Base-by-base conservation (phyloP, 176 grass and related monocot species). In the Echinochloa phyllopogon region DNA sequence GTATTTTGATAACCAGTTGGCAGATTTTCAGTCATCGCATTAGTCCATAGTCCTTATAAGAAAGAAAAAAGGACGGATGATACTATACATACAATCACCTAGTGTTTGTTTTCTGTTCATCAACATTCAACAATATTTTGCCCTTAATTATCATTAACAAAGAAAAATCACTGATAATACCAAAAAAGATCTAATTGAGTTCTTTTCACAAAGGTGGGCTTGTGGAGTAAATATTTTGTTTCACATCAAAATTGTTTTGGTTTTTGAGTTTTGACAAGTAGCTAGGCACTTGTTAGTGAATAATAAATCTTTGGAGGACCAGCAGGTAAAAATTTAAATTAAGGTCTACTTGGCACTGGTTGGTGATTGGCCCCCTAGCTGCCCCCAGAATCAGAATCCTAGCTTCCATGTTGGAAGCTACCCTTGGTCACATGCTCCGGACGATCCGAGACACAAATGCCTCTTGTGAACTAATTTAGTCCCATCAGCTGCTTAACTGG, bases 381-480 rank as follows among this genome's bases (percentile, higher is more conserved):
- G 25, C 52, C 45, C 16, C 37, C 38, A 21, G 56, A 78, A 73
- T 73, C 47, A 1, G 47, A 65, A 72, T 27, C 77, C 56, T 25
- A 65, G 75, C 43, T 80, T 71, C 77, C 42, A 64, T 52, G 33
- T 52, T 66, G n/a, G 76, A 50, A 65, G 72, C 53, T 71, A 62
- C 29, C 74, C 42, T 72, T 88, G 65, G 59, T 33, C 48, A 29
- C 72, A 65, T 77, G 51, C 25, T 71, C 37, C 74, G 74, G 74
- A 85, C 63, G 74, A 78, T 89, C 87, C 33, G 65, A 88, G 60
- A 13, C 38, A 69, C 9, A 43, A 81, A 81, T 69, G 82, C 82
- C 87, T 81, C 87, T 70, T 85, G 17, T 2, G 24, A 50, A 51
- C 42, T 89, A 81, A n/a, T n/a, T 11, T 62, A 85, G 27, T 69